Percentiles rank a stretch among this genome's conserved stretches.
Evolutionary conservation across 176 grass and related monocot genomes (phyloP).

Genomic region (Oryza glaberrima): DNA sequence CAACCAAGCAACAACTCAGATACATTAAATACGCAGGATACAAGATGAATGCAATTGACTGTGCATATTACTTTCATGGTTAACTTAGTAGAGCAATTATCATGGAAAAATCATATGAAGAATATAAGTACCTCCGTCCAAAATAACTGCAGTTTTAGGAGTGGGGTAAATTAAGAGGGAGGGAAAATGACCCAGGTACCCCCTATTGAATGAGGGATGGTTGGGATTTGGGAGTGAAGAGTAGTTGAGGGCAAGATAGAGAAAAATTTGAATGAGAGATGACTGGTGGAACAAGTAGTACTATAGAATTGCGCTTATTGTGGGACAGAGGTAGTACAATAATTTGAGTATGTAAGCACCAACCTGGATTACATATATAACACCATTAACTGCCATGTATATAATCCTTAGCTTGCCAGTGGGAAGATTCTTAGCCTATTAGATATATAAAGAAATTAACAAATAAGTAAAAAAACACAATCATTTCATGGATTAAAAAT

Average conservation of each 20-base stretch:
- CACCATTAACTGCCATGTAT: constrained; percentile 65
- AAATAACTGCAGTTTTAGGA: no score
- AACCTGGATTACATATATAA: constrained; percentile 86
- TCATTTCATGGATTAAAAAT: constrained; percentile 5
- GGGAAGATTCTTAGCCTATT: constrained; percentile 75
- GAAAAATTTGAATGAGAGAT: no score
- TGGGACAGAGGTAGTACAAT: not conserved
- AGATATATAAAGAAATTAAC: constrained; percentile 15
- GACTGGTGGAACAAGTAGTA: no score
- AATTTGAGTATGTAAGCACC: constrained; percentile 19
- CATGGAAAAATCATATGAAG: not conserved
- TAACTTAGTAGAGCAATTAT: constrained; percentile 1
- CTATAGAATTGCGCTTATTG: no score
- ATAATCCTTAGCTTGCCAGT: constrained; percentile 69
- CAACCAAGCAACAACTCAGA: not conserved
- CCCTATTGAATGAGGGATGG: no score
- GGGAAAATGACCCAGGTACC: no score
- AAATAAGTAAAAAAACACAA: constrained; percentile 11
- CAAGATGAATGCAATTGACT: not conserved
- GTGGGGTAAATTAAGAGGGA: no score
- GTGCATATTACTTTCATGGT: not conserved
- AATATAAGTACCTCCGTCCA: not conserved
- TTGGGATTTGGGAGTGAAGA: no score
- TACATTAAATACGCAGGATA: constrained; percentile 5
- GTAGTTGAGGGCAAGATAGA: no score